Percentiles rank a stretch among this genome's conserved stretches.
These are phyloP conservation scores for Phoma herbarum DNA, from an alignment of 2,329 filamentous ascomycete species.

Conservation along the genomic window DNA sequence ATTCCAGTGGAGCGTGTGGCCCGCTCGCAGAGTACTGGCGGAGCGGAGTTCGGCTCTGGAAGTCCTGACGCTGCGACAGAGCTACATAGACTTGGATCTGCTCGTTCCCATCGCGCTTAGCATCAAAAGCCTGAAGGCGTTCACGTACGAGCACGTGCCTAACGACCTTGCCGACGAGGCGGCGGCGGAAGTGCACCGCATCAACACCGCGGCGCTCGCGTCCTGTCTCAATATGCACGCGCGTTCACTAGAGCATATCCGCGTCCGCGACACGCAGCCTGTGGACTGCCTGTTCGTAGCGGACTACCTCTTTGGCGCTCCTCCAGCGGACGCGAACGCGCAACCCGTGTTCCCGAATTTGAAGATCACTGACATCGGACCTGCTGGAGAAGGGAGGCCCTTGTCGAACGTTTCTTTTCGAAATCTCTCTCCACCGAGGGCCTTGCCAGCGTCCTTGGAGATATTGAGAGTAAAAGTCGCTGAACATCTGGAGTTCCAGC, in stretches of 20 bases:
- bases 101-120: not conserved
- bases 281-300: not conserved
- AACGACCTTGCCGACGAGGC: not conserved
- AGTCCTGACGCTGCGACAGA: not conserved
- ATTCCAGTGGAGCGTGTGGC: slow-evolving; percentile 15
- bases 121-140: slow-evolving; percentile 2
- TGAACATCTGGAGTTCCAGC: not conserved
- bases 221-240: not conserved
- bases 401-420: too few species aligned
- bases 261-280: not conserved
- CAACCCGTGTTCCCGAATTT: not conserved
- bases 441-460: not conserved
- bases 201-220: not conserved
- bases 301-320: not conserved
- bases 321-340: not conserved
- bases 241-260: not conserved
- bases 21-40: not conserved
- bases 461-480: not conserved
- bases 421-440: too few species aligned
- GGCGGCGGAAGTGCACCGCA: not conserved
- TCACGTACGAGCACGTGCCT: slow-evolving; percentile 8
- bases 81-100: not conserved
- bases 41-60: not conserved
- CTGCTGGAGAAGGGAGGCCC: not conserved
- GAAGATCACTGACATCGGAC: not conserved